phyloP scores from a whole-genome alignment of 1,284 basidiomycete genomes.

The Termitomyces sp. region DNA sequence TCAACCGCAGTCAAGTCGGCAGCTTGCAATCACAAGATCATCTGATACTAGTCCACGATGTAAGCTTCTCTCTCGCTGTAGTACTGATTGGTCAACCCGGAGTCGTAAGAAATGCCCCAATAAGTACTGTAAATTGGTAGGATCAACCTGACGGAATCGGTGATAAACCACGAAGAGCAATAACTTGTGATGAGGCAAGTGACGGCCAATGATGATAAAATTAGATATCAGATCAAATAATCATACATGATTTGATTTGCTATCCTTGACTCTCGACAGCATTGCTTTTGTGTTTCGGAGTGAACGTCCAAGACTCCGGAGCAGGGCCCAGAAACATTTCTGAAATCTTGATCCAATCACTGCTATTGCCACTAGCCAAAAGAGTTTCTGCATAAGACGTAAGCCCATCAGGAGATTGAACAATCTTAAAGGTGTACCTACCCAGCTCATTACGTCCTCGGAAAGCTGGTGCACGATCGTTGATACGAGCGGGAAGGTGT shows the following conservation, averaged over 20 bases:
- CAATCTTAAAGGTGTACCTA: slow-evolving; percentile 26
- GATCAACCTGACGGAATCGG: too few species aligned
- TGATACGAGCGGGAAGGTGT: slow-evolving; percentile 74
- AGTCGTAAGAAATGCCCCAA: too few species aligned
- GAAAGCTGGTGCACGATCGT: slow-evolving; percentile 87
- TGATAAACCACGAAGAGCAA: too few species aligned
- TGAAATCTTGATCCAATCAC: slow-evolving; percentile 94
- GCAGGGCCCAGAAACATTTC: slow-evolving; percentile 80
- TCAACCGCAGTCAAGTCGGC: neutral
- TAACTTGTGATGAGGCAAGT: too few species aligned
- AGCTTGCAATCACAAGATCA: neutral
- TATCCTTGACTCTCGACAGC: slow-evolving; percentile 28
- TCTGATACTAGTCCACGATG: neutral
- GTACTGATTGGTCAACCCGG: too few species aligned
- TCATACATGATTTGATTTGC: neutral
- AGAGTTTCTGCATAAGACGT: slow-evolving; percentile 60
- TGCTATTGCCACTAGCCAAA: slow-evolving; percentile 72
- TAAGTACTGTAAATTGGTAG: too few species aligned
- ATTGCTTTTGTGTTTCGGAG: slow-evolving; percentile 51
- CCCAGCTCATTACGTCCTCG: slow-evolving; percentile 84
- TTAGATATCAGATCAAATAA: neutral
- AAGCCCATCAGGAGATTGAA: neutral
- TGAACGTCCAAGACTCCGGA: slow-evolving; percentile 43
- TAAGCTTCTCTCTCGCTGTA: neutral
- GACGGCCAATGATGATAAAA: neutral